phyloP scores from a whole-genome alignment of 495 filamentous ascomycete genomes.

The Eremomyces bilateralis region DNA sequence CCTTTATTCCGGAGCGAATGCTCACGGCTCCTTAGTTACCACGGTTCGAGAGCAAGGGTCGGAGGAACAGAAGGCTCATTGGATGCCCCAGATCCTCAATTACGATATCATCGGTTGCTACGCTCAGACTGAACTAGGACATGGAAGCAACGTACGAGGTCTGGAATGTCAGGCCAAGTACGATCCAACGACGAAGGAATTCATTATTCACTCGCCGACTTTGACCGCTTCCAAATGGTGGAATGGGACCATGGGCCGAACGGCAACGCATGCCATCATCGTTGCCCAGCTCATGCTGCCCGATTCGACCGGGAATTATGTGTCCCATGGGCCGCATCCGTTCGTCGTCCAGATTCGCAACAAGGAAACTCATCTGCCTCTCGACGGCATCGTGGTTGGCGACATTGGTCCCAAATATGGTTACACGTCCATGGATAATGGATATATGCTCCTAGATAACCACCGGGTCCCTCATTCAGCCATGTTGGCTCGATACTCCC shows the following conservation, averaged over 20 bases:
- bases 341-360: slow-evolving; percentile 29
- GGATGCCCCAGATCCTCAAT: slow-evolving; percentile 23
- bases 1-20: background rate
- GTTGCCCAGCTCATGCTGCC: slow-evolving; percentile 26
- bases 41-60: slow-evolving; percentile 25
- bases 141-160: slow-evolving; percentile 27
- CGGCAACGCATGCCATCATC: slow-evolving; percentile 25
- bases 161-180: slow-evolving; percentile 25
- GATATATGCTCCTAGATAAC: slow-evolving; percentile 28
- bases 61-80: slow-evolving; percentile 22
- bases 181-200: slow-evolving; percentile 21
- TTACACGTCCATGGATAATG: slow-evolving; percentile 28
- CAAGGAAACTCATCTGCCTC: slow-evolving; percentile 21
- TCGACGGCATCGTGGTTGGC: slow-evolving; percentile 24
- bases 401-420: slow-evolving; percentile 29
- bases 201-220: slow-evolving; percentile 25
- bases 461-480: slow-evolving; percentile 26
- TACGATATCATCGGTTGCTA: slow-evolving; percentile 27
- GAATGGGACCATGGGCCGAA: slow-evolving; percentile 26
- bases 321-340: slow-evolving; percentile 24
- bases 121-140: slow-evolving; percentile 26
- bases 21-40: background rate
- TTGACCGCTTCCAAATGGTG: slow-evolving; percentile 30
- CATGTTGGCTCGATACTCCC: slow-evolving; percentile 24
- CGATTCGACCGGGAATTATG: slow-evolving; percentile 9